Evolutionary conservation across 2,329 filamentous ascomycete species (phyloP).

Genomic region (Paecilomyces sp.): DNA sequence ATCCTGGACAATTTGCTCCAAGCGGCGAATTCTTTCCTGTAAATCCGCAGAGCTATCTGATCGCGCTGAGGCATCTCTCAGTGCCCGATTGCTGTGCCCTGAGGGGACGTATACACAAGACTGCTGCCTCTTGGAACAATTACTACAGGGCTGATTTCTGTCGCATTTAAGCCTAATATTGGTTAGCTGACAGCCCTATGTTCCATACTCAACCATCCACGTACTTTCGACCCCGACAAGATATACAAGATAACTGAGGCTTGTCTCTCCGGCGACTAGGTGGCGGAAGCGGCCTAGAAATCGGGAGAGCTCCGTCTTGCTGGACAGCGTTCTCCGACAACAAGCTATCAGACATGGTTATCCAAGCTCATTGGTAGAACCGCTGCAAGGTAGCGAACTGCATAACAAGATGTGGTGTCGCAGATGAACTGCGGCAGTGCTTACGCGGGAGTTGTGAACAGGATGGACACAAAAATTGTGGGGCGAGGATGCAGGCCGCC

Average conservation of each 20-base stretch:
- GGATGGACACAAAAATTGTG: background rate
- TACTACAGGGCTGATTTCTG: slow-evolving; percentile 3
- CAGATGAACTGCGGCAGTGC: background rate
- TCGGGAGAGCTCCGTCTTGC: background rate
- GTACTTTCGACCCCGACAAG: slow-evolving; percentile 6
- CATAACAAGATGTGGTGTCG: background rate
- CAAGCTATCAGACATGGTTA: background rate
- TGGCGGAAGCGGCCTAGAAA: slow-evolving; percentile 1
- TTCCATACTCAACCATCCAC: background rate
- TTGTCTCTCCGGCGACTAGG: slow-evolving; percentile 7
- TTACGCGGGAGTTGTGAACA: background rate
- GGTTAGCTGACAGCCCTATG: background rate
- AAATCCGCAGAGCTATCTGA: background rate
- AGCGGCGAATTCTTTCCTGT: background rate
- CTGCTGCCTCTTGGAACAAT: slow-evolving; percentile 1
- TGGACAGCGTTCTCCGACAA: background rate
- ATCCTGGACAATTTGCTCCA: background rate
- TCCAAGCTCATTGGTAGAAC: background rate
- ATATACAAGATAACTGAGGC: slow-evolving; percentile 5
- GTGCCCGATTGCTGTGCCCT: background rate
- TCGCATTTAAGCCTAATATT: slow-evolving; percentile 5
- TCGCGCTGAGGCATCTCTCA: background rate
- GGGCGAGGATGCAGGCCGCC: background rate
- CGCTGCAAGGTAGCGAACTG: background rate
- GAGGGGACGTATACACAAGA: background rate